Percentiles rank a stretch among this genome's conserved stretches.
Conservation (phyloP, 495 filamentous ascomycete species). For the Penicillium subrubescens region DNA sequence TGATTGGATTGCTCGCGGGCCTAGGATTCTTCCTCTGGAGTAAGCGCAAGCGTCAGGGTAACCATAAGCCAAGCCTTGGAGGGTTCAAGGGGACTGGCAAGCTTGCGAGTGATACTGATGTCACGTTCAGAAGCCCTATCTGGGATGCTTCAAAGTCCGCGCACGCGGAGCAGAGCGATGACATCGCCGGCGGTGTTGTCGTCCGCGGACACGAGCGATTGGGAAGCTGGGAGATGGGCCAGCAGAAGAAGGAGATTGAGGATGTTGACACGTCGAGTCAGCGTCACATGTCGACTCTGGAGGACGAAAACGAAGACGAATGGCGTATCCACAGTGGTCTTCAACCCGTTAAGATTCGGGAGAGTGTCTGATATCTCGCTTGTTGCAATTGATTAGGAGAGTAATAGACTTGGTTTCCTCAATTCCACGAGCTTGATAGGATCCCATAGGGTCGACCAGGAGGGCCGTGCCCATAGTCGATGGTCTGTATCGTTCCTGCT, state of each 20-base stretch:
- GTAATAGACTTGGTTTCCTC: background rate
- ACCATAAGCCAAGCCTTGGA: constrained; percentile 30
- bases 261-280: constrained; percentile 6
- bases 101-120: constrained; percentile 52
- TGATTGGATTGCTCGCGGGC: constrained; percentile 29
- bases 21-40: constrained; percentile 46
- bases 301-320: constrained; percentile 32
- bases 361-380: constrained; percentile 35
- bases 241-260: constrained; percentile 26
- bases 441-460: background rate
- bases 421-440: background rate
- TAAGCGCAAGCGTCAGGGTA: constrained; percentile 31
- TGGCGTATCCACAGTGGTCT: constrained; percentile 31
- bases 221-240: constrained; percentile 56
- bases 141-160: constrained; percentile 29
- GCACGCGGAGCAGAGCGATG: constrained; percentile 17
- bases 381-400: background rate
- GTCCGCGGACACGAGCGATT: constrained; percentile 47
- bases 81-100: constrained; percentile 55
- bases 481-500: background rate
- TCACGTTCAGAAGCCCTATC: constrained; percentile 38
- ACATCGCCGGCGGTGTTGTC: constrained; percentile 20
- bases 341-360: constrained; percentile 35
- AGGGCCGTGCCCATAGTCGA: background rate
- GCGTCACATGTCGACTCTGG: background rate